These are phyloP conservation scores for Carex cristatella DNA, from an alignment of 176 grass and related monocot genomes.

Conservation along the genomic window DNA sequence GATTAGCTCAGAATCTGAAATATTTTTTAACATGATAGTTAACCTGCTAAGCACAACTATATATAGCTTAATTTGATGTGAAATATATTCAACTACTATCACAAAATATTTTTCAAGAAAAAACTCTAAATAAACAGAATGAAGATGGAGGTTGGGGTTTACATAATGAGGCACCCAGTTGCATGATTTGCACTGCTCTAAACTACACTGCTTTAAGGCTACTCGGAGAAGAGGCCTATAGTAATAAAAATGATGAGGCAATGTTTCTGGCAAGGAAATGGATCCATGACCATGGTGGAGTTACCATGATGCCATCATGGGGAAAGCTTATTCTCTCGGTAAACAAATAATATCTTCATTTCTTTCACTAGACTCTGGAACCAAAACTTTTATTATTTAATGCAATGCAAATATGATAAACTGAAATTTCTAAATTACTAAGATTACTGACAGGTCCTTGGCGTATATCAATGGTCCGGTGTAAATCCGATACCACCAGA, in stretches of 20 bases:
- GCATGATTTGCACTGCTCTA: conserved; percentile 51
- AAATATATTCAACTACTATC: too few species aligned
- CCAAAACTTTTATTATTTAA: too few species aligned
- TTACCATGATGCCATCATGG: conserved; percentile 45
- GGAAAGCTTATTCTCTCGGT: conserved; percentile 58
- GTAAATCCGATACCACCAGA: conserved; percentile 53
- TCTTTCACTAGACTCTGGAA: background rate
- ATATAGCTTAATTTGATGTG: too few species aligned
- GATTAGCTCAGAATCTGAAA: too few species aligned
- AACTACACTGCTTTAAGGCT: conserved; percentile 50
- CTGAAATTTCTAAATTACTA: background rate
- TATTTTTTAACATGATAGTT: too few species aligned
- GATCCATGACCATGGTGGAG: conserved; percentile 60
- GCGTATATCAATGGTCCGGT: conserved; percentile 70
- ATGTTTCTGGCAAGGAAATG: conserved; percentile 45
- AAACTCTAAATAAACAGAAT: conserved; percentile 28
- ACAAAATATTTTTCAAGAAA: too few species aligned
- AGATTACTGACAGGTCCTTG: conserved; percentile 37
- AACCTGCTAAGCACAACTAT: too few species aligned
- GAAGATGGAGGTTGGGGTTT: conserved; percentile 69
- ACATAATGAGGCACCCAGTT: conserved; percentile 45
- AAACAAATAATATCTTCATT: background rate
- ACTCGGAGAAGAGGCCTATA: conserved; percentile 28
- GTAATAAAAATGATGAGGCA: conserved; percentile 20
- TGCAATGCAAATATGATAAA: background rate